These are phyloP conservation scores for Penicillium sp. DNA, from an alignment of 2,329 filamentous ascomycete species.

Conservation along the genomic window DNA sequence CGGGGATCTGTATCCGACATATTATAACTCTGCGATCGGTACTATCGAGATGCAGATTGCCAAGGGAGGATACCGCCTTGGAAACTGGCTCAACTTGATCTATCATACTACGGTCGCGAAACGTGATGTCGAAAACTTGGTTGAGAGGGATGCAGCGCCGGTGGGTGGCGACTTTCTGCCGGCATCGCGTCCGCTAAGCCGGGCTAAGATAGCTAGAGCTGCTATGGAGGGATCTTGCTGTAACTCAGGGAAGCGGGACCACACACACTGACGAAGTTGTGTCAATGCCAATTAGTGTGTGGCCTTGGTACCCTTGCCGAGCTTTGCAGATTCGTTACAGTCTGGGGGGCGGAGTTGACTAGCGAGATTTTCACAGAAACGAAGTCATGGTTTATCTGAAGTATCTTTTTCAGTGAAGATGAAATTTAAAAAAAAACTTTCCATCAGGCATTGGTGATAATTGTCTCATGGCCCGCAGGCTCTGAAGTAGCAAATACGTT, in stretches of 20 bases:
- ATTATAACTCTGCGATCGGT: conserved; percentile 54
- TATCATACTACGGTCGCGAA: conserved; percentile 16
- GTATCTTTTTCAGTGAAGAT: not conserved
- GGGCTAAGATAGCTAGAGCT: conserved; percentile 20
- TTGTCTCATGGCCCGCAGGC: not conserved
- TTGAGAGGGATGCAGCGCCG: not conserved
- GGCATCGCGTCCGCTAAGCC: conserved; percentile 12
- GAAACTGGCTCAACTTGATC: conserved; percentile 46
- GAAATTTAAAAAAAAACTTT: not conserved
- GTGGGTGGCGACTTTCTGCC: conserved; percentile 7
- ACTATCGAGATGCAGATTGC: conserved; percentile 65
- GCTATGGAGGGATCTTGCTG: conserved; percentile 24
- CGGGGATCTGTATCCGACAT: conserved; percentile 64
- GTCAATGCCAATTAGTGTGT: no score
- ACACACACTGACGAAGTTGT: not conserved
- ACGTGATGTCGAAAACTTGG: not conserved
- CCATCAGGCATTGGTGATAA: not conserved
- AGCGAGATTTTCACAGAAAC: not conserved
- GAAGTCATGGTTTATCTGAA: not conserved
- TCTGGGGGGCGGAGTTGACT: no score
- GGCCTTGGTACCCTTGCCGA: no score
- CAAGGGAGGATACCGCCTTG: conserved; percentile 68
- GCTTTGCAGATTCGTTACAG: not conserved
- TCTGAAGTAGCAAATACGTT: conserved; percentile 1
- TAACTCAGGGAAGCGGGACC: conserved; percentile 8